Evolutionary conservation across 768 basidiomycete genomes (phyloP), one percentile per base, ranked within the genome.

Genomic region (Calocybe gangraenosa): DNA sequence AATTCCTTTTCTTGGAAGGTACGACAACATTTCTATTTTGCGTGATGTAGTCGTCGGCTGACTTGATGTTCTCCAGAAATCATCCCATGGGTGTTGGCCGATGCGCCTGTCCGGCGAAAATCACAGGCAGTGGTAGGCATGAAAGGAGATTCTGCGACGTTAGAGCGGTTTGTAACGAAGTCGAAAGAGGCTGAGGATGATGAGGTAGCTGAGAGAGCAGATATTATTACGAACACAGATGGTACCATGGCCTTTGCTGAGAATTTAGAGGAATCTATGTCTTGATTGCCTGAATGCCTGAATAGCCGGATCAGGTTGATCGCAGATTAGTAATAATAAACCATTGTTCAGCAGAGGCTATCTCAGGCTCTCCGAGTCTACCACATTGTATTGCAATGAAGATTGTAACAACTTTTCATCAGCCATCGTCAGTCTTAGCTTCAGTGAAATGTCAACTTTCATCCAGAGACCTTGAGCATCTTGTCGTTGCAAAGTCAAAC

Each of bases 1-100:
- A 91, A 50, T 90, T 86, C 54, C 58, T 84, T 37, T 91, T 91
- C 57, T 73, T 91, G 4, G 83, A 87, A 63, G 88, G 87, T 87
- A 52, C 13, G 65, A 28, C 43, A 15, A 8, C 20, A 3, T 35
- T 18, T 19, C 15, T 3, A 30, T 33, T 9, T 4, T 28, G 18
- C 15, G n/a, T 3, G 7, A 17, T 28, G 13, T 22, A 11, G n/a
- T n/a, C 23, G 34, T 23, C 22, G 23, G 11, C 8, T 37, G 30
- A 25, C 2, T 5, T 51, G 7, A 7, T 31, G 5, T 40, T 5
- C 37, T 21, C 2, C 48, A 85, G 83, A 85, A 59, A 73, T 83
- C 42, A 73, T 85, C 28, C 75, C 74, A 39, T 80, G 73, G 69
- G 66, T 71, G 33, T 61, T 65, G 22, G 48, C 67, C 9, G 77